A percentile compares a stretch with the other conserved stretches of the same genome.
phyloP scores from a whole-genome alignment of 208 protist species.

The Endotrypanum monterogeii region DNA sequence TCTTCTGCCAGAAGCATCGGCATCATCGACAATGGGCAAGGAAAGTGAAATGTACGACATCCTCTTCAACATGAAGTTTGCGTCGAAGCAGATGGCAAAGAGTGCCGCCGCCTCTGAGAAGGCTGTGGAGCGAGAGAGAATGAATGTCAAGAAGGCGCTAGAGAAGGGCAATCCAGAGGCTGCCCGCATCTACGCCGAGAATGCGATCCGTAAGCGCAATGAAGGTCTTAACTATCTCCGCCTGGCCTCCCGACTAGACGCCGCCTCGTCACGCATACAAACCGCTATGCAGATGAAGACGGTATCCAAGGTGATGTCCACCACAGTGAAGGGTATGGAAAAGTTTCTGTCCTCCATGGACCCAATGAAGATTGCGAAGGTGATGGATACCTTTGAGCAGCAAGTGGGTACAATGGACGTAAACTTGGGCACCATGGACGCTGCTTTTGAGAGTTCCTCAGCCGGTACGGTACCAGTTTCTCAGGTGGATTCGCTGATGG shows the following conservation, averaged over 20 bases:
- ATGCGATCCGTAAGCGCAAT: conserved; percentile 97
- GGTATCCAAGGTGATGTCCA: conserved; percentile 94
- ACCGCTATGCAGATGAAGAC: conserved; percentile 92
- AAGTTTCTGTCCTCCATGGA: conserved; percentile 94
- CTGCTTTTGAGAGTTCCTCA: conserved; percentile 90
- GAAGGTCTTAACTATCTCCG: conserved; percentile 96
- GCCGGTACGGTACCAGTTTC: conserved; percentile 86
- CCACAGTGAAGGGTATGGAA: conserved; percentile 95
- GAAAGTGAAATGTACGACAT: conserved; percentile 88
- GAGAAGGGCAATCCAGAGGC: conserved; percentile 97
- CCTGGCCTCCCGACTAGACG: conserved; percentile 95
- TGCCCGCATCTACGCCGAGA: conserved; percentile 98
- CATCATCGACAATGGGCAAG: conserved; percentile 45
- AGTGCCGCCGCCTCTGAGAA: conserved; percentile 86
- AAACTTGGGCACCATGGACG: conserved; percentile 92
- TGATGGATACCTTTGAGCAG: conserved; percentile 98
- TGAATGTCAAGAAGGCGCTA: conserved; percentile 95
- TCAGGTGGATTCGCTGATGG: conserved; percentile 92
- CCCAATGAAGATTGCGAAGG: conserved; percentile 82
- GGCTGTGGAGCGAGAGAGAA: conserved; percentile 92
- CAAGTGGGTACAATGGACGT: conserved; percentile 97
- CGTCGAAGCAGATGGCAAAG: conserved; percentile 94
- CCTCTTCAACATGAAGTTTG: conserved; percentile 97
- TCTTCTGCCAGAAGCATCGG: not conserved
- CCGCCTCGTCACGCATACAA: conserved; percentile 94